These are phyloP conservation scores for Calonectria ilicicola DNA, from an alignment of 2,329 filamentous ascomycete genomes.

Conservation along the genomic window DNA sequence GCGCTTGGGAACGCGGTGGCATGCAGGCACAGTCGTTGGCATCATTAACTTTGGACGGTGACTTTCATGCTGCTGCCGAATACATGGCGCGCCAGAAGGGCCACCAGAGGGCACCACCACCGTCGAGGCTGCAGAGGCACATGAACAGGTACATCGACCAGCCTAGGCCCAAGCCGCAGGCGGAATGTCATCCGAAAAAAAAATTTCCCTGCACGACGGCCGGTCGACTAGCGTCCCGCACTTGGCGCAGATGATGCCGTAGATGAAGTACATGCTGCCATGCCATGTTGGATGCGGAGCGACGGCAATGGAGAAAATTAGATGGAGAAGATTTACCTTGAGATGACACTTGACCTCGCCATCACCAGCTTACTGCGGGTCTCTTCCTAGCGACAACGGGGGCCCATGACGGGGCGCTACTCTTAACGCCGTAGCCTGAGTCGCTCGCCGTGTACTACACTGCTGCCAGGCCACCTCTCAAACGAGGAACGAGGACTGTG, in stretches of 20 bases:
- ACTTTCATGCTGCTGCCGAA: constrained; percentile 15
- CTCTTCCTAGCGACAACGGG: background rate
- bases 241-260: constrained; percentile 15
- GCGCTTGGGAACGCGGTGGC: constrained; percentile 2
- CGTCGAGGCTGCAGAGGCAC: background rate
- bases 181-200: constrained; percentile 14
- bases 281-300: background rate
- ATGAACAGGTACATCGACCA: constrained; percentile 7
- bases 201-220: constrained; percentile 10
- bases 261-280: background rate
- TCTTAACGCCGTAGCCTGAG: constrained; percentile 6
- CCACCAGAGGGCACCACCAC: background rate
- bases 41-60: background rate
- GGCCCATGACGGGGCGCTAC: background rate
- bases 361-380: background rate
- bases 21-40: constrained; percentile 3
- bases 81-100: background rate
- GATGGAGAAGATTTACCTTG: background rate
- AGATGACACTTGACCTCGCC: constrained; percentile 2
- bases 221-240: constrained; percentile 15
- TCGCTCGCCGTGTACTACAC: background rate
- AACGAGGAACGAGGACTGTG: background rate
- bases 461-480: background rate
- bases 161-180: constrained; percentile 13
- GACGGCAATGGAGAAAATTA: background rate